These are phyloP conservation scores for Neophaeococcomyces mojaviensis DNA, from an alignment of 2,329 filamentous ascomycete genomes.

Conservation along the genomic window DNA sequence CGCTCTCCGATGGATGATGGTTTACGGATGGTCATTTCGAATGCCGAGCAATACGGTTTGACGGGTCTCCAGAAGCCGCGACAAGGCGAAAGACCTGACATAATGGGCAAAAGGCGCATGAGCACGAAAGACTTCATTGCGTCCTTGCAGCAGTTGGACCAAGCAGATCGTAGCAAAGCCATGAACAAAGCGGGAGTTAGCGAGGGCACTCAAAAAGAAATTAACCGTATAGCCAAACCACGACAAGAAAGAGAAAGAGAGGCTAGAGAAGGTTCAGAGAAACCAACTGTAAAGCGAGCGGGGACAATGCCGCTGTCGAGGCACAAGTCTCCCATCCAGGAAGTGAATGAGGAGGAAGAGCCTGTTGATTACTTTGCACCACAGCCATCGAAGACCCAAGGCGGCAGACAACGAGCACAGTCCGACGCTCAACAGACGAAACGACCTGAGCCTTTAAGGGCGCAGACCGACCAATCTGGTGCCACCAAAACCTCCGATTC, in stretches of 20 bases:
- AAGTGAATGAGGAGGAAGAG: conserved; percentile 34
- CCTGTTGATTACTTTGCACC: conserved; percentile 6
- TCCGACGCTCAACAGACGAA: not conserved
- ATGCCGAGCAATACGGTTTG: conserved; percentile 30
- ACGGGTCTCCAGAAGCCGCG: conserved; percentile 35
- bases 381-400: not conserved
- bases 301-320: not conserved
- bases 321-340: conserved; percentile 43
- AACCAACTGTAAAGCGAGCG: not conserved
- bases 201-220: not conserved
- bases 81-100: conserved; percentile 15
- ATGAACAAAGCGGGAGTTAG: conserved; percentile 7
- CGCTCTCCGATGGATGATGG: conserved; percentile 41
- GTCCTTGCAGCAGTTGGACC: conserved; percentile 52
- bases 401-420: conserved; percentile 1
- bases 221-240: not conserved
- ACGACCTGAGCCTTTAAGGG: not conserved
- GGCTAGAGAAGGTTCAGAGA: not conserved
- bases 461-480: not conserved
- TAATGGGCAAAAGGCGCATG: conserved; percentile 46
- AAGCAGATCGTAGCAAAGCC: not conserved
- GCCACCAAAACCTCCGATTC: conserved; percentile 5
- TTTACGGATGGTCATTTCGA: conserved; percentile 55
- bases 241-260: not conserved
- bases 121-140: conserved; percentile 59